These are phyloP conservation scores for Russula dissimulans DNA, from an alignment of 768 basidiomycete genomes.

Conservation along the genomic window DNA sequence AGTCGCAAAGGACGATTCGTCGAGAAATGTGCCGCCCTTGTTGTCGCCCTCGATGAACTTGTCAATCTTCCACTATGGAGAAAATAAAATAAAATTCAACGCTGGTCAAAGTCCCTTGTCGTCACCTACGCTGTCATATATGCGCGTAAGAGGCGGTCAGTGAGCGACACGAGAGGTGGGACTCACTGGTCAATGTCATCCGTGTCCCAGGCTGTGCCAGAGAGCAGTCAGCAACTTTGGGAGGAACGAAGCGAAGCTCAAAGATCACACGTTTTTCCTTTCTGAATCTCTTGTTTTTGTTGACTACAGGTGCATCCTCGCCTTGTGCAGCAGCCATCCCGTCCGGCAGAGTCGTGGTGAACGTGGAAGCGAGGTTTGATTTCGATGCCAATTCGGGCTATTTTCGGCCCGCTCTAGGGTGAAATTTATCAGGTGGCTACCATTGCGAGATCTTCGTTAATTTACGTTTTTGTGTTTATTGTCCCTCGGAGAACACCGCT, in stretches of 20 bases:
- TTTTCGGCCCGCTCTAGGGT: too few species aligned
- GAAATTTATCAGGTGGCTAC: too few species aligned
- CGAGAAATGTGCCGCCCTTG: constrained; percentile 74
- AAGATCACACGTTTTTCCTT: constrained; percentile 84
- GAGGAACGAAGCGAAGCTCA: constrained; percentile 9
- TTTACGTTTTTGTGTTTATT: too few species aligned
- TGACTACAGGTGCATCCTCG: constrained; percentile 30
- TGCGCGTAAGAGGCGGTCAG: neutral
- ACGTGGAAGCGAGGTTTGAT: too few species aligned
- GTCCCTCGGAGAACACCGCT: too few species aligned
- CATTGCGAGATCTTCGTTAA: too few species aligned
- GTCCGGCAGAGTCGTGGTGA: neutral
- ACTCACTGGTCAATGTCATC: constrained; percentile 98
- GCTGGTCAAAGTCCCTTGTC: neutral
- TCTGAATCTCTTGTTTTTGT: constrained; percentile 82
- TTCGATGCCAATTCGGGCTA: too few species aligned
- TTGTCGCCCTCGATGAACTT: constrained; percentile 68
- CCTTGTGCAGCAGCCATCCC: neutral
- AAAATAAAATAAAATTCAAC: neutral
- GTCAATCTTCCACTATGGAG: constrained; percentile 69
- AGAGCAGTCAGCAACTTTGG: constrained; percentile 10
- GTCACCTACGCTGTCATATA: constrained; percentile 26
- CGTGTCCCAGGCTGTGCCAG: constrained; percentile 83
- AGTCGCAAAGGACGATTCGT: constrained; percentile 97
- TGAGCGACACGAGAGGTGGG: neutral